phyloP scores from a whole-genome alignment of 768 basidiomycete species.

The Rhizopogon sp. region DNA sequence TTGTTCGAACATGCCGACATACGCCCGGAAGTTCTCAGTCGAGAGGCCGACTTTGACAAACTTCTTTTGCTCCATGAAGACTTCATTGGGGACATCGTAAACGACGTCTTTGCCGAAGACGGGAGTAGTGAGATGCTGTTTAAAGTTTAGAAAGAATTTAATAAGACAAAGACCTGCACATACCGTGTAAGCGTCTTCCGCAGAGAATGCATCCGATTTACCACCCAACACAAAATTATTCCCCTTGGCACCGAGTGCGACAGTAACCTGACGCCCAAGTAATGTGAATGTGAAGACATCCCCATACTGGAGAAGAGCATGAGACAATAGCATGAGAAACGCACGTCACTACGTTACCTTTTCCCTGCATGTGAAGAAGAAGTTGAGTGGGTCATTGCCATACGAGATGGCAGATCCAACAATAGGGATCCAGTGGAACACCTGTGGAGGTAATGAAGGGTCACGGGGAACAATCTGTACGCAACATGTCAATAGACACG shows the following conservation, averaged over 20 bases:
- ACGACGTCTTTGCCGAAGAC: conserved; percentile 98
- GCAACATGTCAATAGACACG: neutral
- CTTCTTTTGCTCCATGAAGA: conserved; percentile 98
- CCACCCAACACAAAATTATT: conserved; percentile 95
- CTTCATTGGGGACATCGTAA: conserved; percentile 93
- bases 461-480: conserved; percentile 61
- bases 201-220: conserved; percentile 86
- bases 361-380: conserved; percentile 73
- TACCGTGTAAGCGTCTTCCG: conserved; percentile 96
- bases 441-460: conserved; percentile 75
- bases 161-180: conserved; percentile 8
- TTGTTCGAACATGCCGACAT: conserved; percentile 75
- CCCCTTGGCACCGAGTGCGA: conserved; percentile 85
- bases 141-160: neutral
- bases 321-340: neutral
- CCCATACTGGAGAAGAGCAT: conserved; percentile 61
- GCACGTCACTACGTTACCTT: conserved; percentile 45
- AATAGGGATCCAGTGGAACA: conserved; percentile 90
- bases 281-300: conserved; percentile 96
- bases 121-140: conserved; percentile 84
- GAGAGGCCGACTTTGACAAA: conserved; percentile 97
- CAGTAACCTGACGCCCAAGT: conserved; percentile 85
- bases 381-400: conserved; percentile 89
- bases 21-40: conserved; percentile 83
- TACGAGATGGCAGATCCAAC: conserved; percentile 87